phyloP scores from a whole-genome alignment of 345 rosid genomes.

The Salix udensis region DNA sequence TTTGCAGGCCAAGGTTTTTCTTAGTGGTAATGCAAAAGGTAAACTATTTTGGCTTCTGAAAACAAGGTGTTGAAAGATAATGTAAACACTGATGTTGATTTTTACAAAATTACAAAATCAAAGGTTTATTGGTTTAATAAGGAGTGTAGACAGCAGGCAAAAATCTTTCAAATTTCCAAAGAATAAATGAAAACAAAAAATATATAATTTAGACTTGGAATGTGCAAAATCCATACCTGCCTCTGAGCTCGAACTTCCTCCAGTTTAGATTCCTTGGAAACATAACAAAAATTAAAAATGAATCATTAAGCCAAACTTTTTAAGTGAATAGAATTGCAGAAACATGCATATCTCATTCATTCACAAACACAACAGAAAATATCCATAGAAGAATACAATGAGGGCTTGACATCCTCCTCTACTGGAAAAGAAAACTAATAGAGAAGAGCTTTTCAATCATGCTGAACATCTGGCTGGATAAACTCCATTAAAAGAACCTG shows the following conservation, averaged over 20 bases:
- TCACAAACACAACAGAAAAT: neutral
- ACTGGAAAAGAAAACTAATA: neutral
- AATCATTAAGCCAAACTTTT: neutral
- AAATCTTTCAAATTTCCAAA: neutral
- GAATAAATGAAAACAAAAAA: neutral
- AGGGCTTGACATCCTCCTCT: neutral
- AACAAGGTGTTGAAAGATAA: neutral
- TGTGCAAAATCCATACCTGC: constrained; percentile 47
- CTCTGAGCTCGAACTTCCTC: constrained; percentile 75
- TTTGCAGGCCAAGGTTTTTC: neutral
- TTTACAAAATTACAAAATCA: neutral
- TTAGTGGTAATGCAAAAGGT: neutral
- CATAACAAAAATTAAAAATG: neutral
- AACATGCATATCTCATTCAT: neutral
- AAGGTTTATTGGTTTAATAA: neutral
- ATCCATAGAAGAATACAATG: neutral
- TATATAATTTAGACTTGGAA: neutral
- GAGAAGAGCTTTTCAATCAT: neutral
- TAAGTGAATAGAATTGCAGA: neutral
- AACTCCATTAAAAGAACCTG: neutral
- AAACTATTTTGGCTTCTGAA: neutral
- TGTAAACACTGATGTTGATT: neutral
- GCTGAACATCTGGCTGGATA: neutral
- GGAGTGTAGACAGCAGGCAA: neutral
- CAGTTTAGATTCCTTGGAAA: constrained; percentile 69